Base-by-base conservation (phyloP, 1,284 basidiomycete genomes). In the Cryptococcus jaspeensis region DNA sequence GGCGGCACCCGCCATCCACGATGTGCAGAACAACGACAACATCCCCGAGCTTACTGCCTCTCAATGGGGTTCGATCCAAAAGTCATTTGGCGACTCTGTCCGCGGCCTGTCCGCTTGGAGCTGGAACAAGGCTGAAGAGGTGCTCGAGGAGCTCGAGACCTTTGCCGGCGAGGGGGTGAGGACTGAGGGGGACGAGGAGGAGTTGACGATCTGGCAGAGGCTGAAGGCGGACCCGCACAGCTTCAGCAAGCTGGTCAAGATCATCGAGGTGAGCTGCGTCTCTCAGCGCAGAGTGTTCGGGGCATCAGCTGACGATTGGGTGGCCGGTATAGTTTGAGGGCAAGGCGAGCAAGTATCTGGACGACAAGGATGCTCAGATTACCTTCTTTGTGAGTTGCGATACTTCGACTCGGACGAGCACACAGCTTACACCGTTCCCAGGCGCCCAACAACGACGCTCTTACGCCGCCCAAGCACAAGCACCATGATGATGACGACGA, bases 401-500 rank as follows among this genome's bases (percentile, higher is more conserved):
- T 43, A 18, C 11, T 11, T 2, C 15, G n/a, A 39, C 22, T 25
- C 42, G 2, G 3, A 18, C 22, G 20, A 9, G 22, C 42, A 5
- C n/a, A 1, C 46, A 15, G n/a, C 9, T 39, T 16, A 50, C 23
- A 36, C 25, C n/a, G 15, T 3, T 25, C 18, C 18, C 47, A 70
- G 69, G 70, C 73, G 1, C 73, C 73, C 40, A 73, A 77, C 63
- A 75, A 79, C 57, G 72, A 75, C 40, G 76, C 74, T 12, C 62
- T 77, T 20, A 71, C 64, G 37, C 71, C 66, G 8, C 72, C 70
- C 32, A 55, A 66, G 18, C 72, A 68, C 52, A 55, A 69, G 23
- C 56, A 67, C 50, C 50, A 71, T 49, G 49, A 66, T 40, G 62
- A 69, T 48, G 55, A 70, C 39, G 57, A 70, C 18, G 60, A 70